Percentiles rank a stretch among this genome's conserved stretches.
Evolutionary conservation across 2,329 filamentous ascomycete species (phyloP).

Genomic region (Fusarium sambucinum): DNA sequence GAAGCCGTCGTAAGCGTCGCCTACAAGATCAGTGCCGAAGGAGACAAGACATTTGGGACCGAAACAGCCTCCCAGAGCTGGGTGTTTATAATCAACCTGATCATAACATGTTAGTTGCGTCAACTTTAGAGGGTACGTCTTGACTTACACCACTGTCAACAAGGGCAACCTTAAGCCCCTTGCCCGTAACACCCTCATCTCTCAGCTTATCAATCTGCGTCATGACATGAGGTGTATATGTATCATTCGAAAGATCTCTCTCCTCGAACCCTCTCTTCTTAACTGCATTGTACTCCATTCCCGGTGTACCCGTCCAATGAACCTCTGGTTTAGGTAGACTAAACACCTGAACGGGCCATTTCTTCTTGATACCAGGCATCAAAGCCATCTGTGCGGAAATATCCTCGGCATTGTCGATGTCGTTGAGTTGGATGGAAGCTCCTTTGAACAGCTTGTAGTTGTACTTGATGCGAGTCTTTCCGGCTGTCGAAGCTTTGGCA

Average conservation of each 20-base stretch:
- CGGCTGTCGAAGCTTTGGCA: constrained; percentile 48
- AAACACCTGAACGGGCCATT: constrained; percentile 63
- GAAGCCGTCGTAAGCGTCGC: constrained; percentile 62
- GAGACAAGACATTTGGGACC: constrained; percentile 69
- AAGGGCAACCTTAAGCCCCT: constrained; percentile 65
- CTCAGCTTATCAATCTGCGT: constrained; percentile 67
- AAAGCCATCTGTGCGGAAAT: constrained; percentile 56
- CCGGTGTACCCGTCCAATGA: constrained; percentile 55
- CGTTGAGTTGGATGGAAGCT: constrained; percentile 64
- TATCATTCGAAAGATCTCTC: constrained; percentile 49
- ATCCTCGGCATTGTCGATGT: constrained; percentile 59
- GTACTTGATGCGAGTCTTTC: constrained; percentile 61
- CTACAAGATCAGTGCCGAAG: constrained; percentile 69
- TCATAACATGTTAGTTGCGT: background rate
- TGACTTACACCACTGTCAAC: constrained; percentile 66
- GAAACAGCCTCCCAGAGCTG: constrained; percentile 73
- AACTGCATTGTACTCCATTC: constrained; percentile 37
- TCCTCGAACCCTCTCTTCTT: constrained; percentile 32
- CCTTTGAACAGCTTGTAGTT: constrained; percentile 66
- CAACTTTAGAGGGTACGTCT: rapidly evolving
- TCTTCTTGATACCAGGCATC: constrained; percentile 60
- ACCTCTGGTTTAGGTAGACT: constrained; percentile 58
- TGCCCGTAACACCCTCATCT: constrained; percentile 61
- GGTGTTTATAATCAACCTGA: constrained; percentile 71
- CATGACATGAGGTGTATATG: constrained; percentile 66